phyloP scores from a whole-genome alignment of 371 early-diverging fungal genomes.

The Haplosporangium sp. region DNA sequence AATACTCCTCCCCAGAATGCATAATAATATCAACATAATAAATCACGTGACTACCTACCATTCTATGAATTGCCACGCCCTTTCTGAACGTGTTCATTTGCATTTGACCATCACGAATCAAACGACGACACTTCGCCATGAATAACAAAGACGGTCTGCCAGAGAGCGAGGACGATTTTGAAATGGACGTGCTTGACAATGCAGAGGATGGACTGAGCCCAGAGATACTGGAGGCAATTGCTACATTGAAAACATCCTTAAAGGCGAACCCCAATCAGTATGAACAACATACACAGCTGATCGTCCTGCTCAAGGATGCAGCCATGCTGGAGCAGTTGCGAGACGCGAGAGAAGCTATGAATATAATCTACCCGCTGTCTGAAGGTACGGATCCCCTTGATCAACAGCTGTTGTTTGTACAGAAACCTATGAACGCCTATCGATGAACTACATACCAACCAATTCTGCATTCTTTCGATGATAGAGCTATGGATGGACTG shows the following conservation, averaged over 20 bases:
- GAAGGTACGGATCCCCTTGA: slow-evolving; percentile 26
- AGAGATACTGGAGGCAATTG: slow-evolving; percentile 24
- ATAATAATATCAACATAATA: neutral
- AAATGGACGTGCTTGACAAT: slow-evolving; percentile 17
- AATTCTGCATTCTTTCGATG: neutral
- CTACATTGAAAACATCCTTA: slow-evolving; percentile 16
- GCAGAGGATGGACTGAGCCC: slow-evolving; percentile 9
- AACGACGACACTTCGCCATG: slow-evolving; percentile 3
- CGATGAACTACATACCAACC: no score
- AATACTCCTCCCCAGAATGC: neutral
- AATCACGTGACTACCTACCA: no score
- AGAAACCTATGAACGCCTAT: neutral
- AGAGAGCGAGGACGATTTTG: slow-evolving; percentile 23
- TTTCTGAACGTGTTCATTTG: no score
- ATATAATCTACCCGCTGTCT: slow-evolving; percentile 24
- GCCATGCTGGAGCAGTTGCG: slow-evolving; percentile 39
- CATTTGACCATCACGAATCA: neutral
- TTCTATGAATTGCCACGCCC: no score
- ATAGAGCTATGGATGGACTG: slow-evolving; percentile 51
- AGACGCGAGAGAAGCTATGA: slow-evolving; percentile 39
- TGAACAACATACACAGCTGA: slow-evolving; percentile 36
- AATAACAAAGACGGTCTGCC: slow-evolving; percentile 14
- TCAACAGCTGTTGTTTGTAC: neutral
- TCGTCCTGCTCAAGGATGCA: slow-evolving; percentile 32
- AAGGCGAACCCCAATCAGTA: slow-evolving; percentile 33